Base-by-base conservation (phyloP, 768 basidiomycete species). In the Artomyces pyxidatus region DNA sequence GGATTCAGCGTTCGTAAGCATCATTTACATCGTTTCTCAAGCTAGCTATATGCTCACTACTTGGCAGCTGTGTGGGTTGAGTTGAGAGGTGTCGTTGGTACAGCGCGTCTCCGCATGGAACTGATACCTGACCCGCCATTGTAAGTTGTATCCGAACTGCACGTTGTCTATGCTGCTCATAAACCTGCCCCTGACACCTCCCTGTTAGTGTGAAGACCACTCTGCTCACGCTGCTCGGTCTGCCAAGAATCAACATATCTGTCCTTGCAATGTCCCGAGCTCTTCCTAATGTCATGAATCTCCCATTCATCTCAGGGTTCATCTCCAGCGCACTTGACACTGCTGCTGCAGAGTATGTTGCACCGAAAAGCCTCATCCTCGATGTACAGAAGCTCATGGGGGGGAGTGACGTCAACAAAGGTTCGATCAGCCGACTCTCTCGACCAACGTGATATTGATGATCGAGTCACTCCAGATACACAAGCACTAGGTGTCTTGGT, bases 261-360 rank as follows among this genome's bases (percentile, higher is more conserved):
- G 83, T 79, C 40, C 78, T 80, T 2, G 84, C 87, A 0, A 69
- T 88, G 53, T 68, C 75, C 39, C 75, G 71, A 54, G 62, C 70
- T 6, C 75, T 86, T n/a, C 72, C 85, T 14, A 87, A 88, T 60
- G 69, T 89, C n/a, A 80, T 89, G 72, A 82, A 89, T 63, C 61
- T 89, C 1, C 87, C 87, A 0, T 75, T 80, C 45, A 64, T 90
- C 43, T 81, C 78, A 2, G 71, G 73, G 0, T 88, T 85, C 71
- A 68, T 89, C 26, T 80, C 85, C 57, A 75, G 70, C 45, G 73
- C 77, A 3, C 81, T 89, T 52, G 77, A 85, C 32, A 72, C 77
- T 5, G 82, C 76, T 1, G 65, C 79, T 3, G 72, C 72, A 4
- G 75, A 74, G 50, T 80, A 84, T 52, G 79, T 86, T 26, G 84